Conservation (phyloP, 305 asterid species). For the Fraxinus nigra region DNA sequence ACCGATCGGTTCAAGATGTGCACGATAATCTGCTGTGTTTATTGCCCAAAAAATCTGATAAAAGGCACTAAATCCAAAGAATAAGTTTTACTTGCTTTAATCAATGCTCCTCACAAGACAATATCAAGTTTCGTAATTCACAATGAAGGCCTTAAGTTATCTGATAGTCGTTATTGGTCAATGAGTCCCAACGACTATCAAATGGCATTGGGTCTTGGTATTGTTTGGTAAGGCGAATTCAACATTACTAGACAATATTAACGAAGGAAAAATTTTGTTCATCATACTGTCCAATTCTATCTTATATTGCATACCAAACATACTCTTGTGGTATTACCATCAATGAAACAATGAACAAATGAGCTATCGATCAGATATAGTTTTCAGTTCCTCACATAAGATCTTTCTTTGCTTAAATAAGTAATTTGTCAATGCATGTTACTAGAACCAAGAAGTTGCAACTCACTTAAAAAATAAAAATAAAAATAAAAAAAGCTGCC, state of each 20-base stretch:
- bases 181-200: background rate
- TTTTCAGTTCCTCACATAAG: background rate
- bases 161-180: background rate
- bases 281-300: no score
- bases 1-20: background rate
- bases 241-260: no score
- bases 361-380: background rate
- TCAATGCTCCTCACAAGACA: background rate
- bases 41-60: slow-evolving; percentile 8
- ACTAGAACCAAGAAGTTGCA: background rate
- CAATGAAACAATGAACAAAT: no score
- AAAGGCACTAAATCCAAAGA: background rate
- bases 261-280: background rate
- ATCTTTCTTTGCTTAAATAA: background rate
- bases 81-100: background rate
- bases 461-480: no score
- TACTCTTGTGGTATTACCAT: no score
- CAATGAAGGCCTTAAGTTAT: background rate
- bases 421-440: background rate
- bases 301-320: no score
- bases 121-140: background rate
- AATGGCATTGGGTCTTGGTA: background rate
- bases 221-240: background rate
- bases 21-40: background rate
- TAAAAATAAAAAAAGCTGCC: background rate